A percentile compares a stretch with the other conserved stretches of the same genome.
Conservation (phyloP, 2,329 filamentous ascomycete species). For the Penicillium sclerotigenum region DNA sequence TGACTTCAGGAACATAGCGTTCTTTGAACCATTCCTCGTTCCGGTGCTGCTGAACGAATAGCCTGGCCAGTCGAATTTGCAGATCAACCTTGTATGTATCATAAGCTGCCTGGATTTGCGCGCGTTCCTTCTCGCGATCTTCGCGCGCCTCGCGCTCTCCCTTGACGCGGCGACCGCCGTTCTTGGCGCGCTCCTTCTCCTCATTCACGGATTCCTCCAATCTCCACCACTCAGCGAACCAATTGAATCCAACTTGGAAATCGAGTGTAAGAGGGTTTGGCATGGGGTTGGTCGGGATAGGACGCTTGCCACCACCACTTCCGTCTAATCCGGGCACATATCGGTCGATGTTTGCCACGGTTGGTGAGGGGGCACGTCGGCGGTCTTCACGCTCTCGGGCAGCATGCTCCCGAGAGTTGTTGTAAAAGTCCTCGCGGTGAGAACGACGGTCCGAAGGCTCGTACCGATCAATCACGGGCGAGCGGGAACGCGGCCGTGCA, state of each 20-base stretch:
- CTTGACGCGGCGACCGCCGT: conserved; percentile 57
- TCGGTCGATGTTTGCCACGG: conserved; percentile 58
- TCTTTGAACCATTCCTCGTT: conserved; percentile 98
- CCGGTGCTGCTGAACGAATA: conserved; percentile 89
- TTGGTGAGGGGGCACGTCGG: conserved; percentile 57
- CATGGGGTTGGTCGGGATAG: conserved; percentile 55
- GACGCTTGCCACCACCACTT: conserved; percentile 48
- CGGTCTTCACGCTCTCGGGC: conserved; percentile 56
- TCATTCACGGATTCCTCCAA: conserved; percentile 62
- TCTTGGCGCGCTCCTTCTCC: conserved; percentile 60
- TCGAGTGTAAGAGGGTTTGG: conserved; percentile 62
- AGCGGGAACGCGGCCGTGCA: conserved; percentile 55
- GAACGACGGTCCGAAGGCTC: conserved; percentile 55
- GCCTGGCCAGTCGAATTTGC: conserved; percentile 72
- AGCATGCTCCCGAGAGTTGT: conserved; percentile 40
- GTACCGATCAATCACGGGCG: conserved; percentile 63
- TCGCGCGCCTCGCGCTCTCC: conserved; percentile 62
- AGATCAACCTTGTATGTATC: conserved; percentile 65
- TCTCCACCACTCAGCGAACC: conserved; percentile 67
- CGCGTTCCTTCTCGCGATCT: conserved; percentile 60
- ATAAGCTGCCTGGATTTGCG: conserved; percentile 63
- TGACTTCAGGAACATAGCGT: conserved; percentile 80
- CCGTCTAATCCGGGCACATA: conserved; percentile 62
- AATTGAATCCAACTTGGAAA: conserved; percentile 65
- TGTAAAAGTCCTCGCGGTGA: conserved; percentile 57